Conservation (phyloP, 2,329 filamentous ascomycete species). For the Thelonectria blattea region DNA sequence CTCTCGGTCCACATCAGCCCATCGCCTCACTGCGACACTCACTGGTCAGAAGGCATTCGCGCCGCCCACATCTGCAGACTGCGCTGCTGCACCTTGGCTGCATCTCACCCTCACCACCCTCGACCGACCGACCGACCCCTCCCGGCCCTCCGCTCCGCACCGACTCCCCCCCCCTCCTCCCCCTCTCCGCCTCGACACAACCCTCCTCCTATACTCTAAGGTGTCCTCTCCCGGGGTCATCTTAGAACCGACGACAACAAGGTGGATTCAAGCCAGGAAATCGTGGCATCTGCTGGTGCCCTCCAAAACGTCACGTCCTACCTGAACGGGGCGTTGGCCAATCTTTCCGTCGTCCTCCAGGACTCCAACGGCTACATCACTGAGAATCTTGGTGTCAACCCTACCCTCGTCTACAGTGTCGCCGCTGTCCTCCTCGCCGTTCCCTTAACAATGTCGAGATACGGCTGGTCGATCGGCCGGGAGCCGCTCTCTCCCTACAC, state of each 20-base stretch:
- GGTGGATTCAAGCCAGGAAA: slow-evolving; percentile 65
- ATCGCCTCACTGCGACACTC: slow-evolving; percentile 22
- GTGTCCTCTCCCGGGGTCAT: slow-evolving; percentile 46
- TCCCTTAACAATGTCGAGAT: slow-evolving; percentile 61
- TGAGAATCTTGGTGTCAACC: slow-evolving; percentile 56
- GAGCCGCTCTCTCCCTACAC: slow-evolving; percentile 59
- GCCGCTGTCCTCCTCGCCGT: slow-evolving; percentile 56
- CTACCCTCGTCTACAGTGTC: slow-evolving; percentile 56
- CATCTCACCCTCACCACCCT: slow-evolving; percentile 1
- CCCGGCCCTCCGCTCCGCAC: slow-evolving; percentile 3
- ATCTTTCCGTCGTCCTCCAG: slow-evolving; percentile 55
- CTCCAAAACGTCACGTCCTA: slow-evolving; percentile 65
- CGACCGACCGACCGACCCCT: slow-evolving; percentile 12
- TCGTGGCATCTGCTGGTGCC: slow-evolving; percentile 68
- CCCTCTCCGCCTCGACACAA: slow-evolving; percentile 25
- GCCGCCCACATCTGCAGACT: slow-evolving; percentile 19
- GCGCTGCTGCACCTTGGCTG: slow-evolving; percentile 1
- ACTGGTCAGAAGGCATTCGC: slow-evolving; percentile 20
- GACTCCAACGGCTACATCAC: slow-evolving; percentile 59
- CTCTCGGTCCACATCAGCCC: slow-evolving; percentile 40
- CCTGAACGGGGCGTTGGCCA: slow-evolving; percentile 58
- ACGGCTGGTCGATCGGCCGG: slow-evolving; percentile 55
- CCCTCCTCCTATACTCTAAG: slow-evolving; percentile 34
- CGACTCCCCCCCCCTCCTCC: slow-evolving; percentile 24
- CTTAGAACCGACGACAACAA: slow-evolving; percentile 58